phyloP scores from a whole-genome alignment of 352 stramenopile species.

The Phytophthora citrophthora region DNA sequence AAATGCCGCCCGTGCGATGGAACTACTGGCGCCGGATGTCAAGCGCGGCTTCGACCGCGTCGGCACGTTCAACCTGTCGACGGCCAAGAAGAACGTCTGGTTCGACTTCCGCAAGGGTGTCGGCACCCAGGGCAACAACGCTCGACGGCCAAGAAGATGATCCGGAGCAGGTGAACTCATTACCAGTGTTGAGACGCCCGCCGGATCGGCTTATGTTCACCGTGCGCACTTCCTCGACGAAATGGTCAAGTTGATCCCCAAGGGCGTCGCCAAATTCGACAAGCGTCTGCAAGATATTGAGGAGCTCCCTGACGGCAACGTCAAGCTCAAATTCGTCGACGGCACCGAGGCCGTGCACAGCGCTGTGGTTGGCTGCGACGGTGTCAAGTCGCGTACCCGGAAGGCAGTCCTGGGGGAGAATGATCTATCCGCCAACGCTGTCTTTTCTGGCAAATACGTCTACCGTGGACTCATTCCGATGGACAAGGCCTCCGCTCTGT shows the following conservation, averaged over 20 bases:
- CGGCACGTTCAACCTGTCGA: slow-evolving; percentile 41
- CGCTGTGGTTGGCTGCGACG: slow-evolving; percentile 37
- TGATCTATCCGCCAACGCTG: slow-evolving; percentile 30
- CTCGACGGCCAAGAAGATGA: too few relatives aligned
- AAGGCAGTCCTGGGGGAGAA: slow-evolving; percentile 36
- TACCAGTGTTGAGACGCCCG: slow-evolving; percentile 36
- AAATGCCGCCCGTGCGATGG: slow-evolving; percentile 38
- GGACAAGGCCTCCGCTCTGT: slow-evolving; percentile 37
- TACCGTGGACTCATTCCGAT: slow-evolving; percentile 43
- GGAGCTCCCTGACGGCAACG: slow-evolving; percentile 35
- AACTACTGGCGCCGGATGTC: slow-evolving; percentile 32
- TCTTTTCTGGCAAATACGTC: slow-evolving; percentile 45
- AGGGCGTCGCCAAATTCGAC: slow-evolving; percentile 34
- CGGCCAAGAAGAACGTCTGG: slow-evolving; percentile 42
- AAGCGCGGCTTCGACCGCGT: slow-evolving; percentile 43
- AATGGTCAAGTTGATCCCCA: slow-evolving; percentile 37
- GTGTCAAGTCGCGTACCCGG: slow-evolving; percentile 40
- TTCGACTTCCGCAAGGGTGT: slow-evolving; percentile 46
- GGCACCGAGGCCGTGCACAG: slow-evolving; percentile 40
- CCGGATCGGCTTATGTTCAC: slow-evolving; percentile 41
- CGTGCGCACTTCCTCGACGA: slow-evolving; percentile 42
- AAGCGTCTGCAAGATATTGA: slow-evolving; percentile 42
- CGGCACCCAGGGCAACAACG: slow-evolving; percentile 23
- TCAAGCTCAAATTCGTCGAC: slow-evolving; percentile 40
- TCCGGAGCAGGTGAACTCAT: slow-evolving; percentile 31